Base-by-base conservation (phyloP, 2,329 filamentous ascomycete genomes). In the Fusarium piperis region DNA sequence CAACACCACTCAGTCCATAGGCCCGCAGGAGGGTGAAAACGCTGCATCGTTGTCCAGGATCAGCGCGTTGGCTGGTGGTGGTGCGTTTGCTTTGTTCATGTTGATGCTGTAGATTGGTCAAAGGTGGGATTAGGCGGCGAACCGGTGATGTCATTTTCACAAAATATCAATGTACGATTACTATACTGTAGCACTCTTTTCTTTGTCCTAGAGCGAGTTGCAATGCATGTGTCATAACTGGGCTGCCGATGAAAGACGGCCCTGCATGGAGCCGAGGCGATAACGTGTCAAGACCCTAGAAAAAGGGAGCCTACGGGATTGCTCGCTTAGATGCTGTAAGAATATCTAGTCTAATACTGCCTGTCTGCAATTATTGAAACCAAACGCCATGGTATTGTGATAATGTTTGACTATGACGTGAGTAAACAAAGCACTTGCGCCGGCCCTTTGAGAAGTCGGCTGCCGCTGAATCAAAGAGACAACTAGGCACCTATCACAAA, bases 291-390 rank as follows among this genome's bases (percentile, higher is more conserved):
- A 15, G 15, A 23, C 10, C 13, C 4, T 8, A 44, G 18, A 23
- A 10, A 3, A 6, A 44, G 18, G 12, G 38, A 9, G 12, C 15
- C 7, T 15, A 41, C 7, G 3, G 8, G 18, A 9, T 23, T 23
- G 8, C 12, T 18, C 13, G 13, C 1, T 35, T 35, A 8, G 0
- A 13, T 10, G 9, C 6, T 4, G 13, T 10, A 1, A 2, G 2
- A 23, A 15, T 0, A 23, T 23, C 0, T 5, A 2, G 15, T 10
- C 12, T 4, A 9, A 6, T 2, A 4, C 7, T 4, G 12, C 6
- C 12, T 9, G 1, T 6, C 12, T 5, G 7, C 23, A 15, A 10
- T 13, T 12, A 1, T 15, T 15, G 12, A 15, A 6, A 23, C 12
- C 2, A 8, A 0, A 2, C 8, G 18, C 15, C 13, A 23, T 41